Base-by-base conservation (phyloP, 2,329 filamentous ascomycete genomes). In the Teratosphaeria gauchensis region DNA sequence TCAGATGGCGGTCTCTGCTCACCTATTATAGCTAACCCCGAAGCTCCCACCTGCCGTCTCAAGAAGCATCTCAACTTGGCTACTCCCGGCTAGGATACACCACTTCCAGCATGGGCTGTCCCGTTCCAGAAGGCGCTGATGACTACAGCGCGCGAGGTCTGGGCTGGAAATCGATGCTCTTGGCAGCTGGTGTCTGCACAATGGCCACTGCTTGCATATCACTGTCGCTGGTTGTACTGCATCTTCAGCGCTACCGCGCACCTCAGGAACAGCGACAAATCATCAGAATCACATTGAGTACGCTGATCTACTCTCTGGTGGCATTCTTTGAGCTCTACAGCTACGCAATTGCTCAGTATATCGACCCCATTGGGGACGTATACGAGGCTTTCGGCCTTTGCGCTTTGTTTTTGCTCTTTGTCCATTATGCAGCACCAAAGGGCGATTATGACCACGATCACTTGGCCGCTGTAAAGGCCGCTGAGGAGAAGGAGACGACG, bases 251-350 rank as follows among this genome's bases (percentile, higher is more conserved):
- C 51, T 71, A 71, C 58, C 62, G 66, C 11, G 57, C 60, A 5
- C 68, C 69, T 2, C 64, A 66, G 24, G 68, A 71, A 58, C 69
- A 71, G 59, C 64, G 66, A 31, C 68, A 70, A 53, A 69, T 69
- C 57, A 61, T 69, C 48, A 64, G 67, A n/a, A 64, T 70, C 12
- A 55, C 62, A 9, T 64, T 67, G 54, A 64, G 67, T 11, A 65
- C 65, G 19, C 56, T 67, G 46, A 56, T 66, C 11, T 68, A 64
- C 48, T 59, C 62, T 16, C 42, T 65, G 3, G 54, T 69, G 0
- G 56, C 64, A 1, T 63, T 69, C 53, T 61, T 65, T 52, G 58
- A 66, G n/a, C 60, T 70, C 16, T 59, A 62, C 30, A 63, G 58
- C 56, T 69, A 71, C 59, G 59, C 60, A 9, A 56, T 62, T 4